Evolutionary conservation across 345 rosid species (phyloP).

Genomic region (Adansonia digitata): DNA sequence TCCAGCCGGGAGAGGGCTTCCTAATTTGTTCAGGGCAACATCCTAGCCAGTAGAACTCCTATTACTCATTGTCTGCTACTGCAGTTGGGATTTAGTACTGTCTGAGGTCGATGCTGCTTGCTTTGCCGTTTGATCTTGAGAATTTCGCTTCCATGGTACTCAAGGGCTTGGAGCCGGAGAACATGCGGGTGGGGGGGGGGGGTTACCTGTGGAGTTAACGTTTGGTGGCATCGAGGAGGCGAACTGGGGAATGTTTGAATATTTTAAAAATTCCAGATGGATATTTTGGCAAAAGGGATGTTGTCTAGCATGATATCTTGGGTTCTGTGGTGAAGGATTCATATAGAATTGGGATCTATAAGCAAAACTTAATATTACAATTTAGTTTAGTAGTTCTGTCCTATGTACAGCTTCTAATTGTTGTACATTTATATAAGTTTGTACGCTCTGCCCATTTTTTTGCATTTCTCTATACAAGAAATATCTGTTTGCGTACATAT

Average conservation of each 20-base stretch:
- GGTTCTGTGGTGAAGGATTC: neutral
- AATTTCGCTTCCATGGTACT: conserved; percentile 31
- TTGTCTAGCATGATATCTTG: neutral
- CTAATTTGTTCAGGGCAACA: conserved; percentile 45
- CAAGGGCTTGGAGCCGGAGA: conserved; percentile 41
- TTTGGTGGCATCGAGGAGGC: conserved; percentile 21
- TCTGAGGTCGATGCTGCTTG: conserved; percentile 42
- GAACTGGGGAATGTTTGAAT: neutral
- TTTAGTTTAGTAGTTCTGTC: neutral
- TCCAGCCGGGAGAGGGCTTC: conserved; percentile 51
- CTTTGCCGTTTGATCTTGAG: conserved; percentile 28
- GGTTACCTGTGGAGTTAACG: conserved; percentile 24
- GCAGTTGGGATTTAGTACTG: conserved; percentile 35
- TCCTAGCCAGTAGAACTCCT: conserved; percentile 50
- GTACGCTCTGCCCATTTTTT: neutral
- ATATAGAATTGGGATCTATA: neutral
- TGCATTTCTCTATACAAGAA: neutral
- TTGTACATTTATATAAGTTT: neutral
- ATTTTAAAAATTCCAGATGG: neutral
- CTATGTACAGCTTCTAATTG: neutral
- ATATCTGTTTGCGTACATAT: neutral
- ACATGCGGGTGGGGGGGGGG: conserved; percentile 17
- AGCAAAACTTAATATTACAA: neutral
- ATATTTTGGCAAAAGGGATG: neutral
- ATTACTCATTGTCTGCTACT: conserved; percentile 22